phyloP scores from a whole-genome alignment of 108 stramenopile genomes.

The Discostella pseudostelligera region DNA sequence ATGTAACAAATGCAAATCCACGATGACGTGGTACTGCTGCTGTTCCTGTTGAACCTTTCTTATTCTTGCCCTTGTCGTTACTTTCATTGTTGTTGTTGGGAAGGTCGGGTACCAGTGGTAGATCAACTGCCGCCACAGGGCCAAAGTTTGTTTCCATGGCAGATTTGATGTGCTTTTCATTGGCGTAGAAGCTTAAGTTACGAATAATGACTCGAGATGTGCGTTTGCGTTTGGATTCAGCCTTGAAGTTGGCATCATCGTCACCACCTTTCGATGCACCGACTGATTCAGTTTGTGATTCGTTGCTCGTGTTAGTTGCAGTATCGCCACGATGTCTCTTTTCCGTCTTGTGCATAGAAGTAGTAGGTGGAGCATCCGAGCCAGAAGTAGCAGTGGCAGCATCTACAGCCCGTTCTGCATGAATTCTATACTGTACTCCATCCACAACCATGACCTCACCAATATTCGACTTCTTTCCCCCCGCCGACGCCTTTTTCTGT shows the following conservation, averaged over 20 bases:
- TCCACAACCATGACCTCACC: slow-evolving; percentile 56
- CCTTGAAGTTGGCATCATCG: slow-evolving; percentile 2
- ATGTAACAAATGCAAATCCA: slow-evolving; percentile 94
- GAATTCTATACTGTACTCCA: slow-evolving; percentile 47
- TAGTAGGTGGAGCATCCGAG: neutral
- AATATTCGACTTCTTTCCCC: slow-evolving; percentile 16
- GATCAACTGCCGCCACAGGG: slow-evolving; percentile 66
- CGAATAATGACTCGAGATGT: slow-evolving; percentile 83
- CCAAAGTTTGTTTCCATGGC: slow-evolving; percentile 71
- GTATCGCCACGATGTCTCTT: neutral
- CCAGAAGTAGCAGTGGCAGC: slow-evolving; percentile 7
- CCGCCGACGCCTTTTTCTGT: slow-evolving; percentile 22
- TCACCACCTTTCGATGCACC: slow-evolving; percentile 9
- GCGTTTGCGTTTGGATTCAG: slow-evolving; percentile 54
- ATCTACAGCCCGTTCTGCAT: slow-evolving; percentile 62
- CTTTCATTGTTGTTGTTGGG: slow-evolving; percentile 23
- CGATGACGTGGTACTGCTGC: slow-evolving; percentile 51
- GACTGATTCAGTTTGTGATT: neutral
- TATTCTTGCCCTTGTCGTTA: slow-evolving; percentile 16
- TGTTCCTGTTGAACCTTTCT: slow-evolving; percentile 3
- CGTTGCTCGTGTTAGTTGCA: slow-evolving; percentile 12
- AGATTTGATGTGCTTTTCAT: slow-evolving; percentile 62
- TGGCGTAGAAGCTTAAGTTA: slow-evolving; percentile 87
- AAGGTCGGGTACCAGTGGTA: slow-evolving; percentile 65
- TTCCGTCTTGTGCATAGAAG: neutral